These are phyloP conservation scores for Eucalyptus virginea DNA, from an alignment of 345 rosid genomes.

Conservation along the genomic window DNA sequence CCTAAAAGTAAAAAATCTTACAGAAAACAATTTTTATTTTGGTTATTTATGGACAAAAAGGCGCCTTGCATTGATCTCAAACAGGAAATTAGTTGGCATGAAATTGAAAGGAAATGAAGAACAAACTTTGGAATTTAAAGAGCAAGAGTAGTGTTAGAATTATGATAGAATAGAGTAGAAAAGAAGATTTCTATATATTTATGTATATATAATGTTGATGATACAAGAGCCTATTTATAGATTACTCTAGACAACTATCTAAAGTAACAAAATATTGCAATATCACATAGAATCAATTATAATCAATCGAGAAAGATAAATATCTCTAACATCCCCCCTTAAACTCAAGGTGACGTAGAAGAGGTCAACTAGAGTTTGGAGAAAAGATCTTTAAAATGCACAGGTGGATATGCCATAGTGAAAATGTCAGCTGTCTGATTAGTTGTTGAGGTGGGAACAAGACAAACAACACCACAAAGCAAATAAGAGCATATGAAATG, in stretches of 20 bases:
- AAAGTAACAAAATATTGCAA: too few relatives aligned
- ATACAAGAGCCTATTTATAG: too few relatives aligned
- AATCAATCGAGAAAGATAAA: too few relatives aligned
- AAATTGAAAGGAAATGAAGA: neutral
- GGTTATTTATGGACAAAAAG: neutral
- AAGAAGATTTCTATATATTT: rapidly evolving
- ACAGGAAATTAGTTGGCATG: neutral
- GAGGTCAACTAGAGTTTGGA: too few relatives aligned
- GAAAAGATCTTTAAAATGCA: too few relatives aligned
- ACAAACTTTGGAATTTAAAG: neutral
- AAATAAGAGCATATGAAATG: rapidly evolving
- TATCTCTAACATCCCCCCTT: too few relatives aligned
- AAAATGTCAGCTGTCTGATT: rapidly evolving
- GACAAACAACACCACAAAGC: rapidly evolving
- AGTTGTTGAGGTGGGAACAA: rapidly evolving
- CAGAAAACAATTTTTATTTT: neutral
- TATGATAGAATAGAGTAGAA: rapidly evolving
- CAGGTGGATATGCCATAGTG: too few relatives aligned
- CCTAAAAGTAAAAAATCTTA: neutral
- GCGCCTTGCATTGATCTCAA: neutral
- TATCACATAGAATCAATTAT: too few relatives aligned
- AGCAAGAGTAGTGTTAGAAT: neutral
- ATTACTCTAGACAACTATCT: rapidly evolving
- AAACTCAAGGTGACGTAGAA: too few relatives aligned
- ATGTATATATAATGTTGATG: too few relatives aligned